Evolutionary conservation across 306 rosid species (phyloP), one percentile per base, ranked within the genome.

Genomic region (apple (Malus domestica)): DNA sequence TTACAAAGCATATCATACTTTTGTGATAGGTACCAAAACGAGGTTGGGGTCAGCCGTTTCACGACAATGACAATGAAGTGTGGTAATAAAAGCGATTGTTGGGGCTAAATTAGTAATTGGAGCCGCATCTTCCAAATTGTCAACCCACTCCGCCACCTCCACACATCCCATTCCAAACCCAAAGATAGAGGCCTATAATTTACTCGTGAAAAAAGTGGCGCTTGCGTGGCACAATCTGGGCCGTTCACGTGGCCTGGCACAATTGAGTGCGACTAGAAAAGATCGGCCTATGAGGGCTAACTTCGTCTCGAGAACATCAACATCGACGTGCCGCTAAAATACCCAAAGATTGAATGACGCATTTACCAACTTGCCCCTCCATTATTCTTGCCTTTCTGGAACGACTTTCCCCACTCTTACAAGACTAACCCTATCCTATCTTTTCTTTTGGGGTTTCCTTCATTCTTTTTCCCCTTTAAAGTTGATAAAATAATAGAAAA

Each of bases 231-330:
- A 2, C 9, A n/a, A 30, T 71, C 20, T 14, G 0, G 6, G 40
- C 59, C 80, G 44, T 40, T 32, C 75, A 57, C 83, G 80, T 75
- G 77, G 11, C 77, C 15, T 9, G 2, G 1, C 10, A 63, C 13
- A 12, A 57, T 33, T 60, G 82, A 35, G 1, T 64, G 11, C 14
- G 30, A 12, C 60, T 38, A n/a, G 13, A 45, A 76, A 29, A 71
- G 0, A 76, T 76, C 78, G 19, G 49, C 85, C 80, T 30, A 66
- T 71, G 65, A 65, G 71, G 65, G 32, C 72, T 29, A 71, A 55
- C 79, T 80, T 70, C 62, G 18, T 38, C 76, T 80, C 38, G 16
- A 8, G 8, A 81, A 68, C n/a, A 61, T 78, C 85, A 73, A 72
- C 76, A 29, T 66, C 71, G 46, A 71, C 73, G 54, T 70, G 70